Evolutionary conservation across 148 eudicot genomes (phyloP).

Genomic region (Bassia scoparia): DNA sequence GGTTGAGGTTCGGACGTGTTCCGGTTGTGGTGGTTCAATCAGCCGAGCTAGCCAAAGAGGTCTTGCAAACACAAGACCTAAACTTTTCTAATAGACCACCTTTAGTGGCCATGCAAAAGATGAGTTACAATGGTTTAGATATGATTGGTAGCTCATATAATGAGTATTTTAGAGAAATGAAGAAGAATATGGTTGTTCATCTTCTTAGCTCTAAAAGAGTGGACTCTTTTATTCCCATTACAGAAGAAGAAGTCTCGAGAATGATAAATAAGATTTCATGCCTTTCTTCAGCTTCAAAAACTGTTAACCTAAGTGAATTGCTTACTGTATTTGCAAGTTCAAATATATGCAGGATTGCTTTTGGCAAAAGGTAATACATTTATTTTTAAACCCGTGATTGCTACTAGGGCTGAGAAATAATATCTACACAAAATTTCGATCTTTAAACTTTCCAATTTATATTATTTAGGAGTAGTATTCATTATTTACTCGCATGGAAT

Average conservation of each 20-base stretch:
- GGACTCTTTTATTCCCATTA: conserved; percentile 10
- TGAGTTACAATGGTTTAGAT: conserved; percentile 20
- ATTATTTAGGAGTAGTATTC: too few relatives aligned
- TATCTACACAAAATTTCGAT: too few relatives aligned
- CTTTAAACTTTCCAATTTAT: too few relatives aligned
- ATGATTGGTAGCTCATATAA: conserved; percentile 6
- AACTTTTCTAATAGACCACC: conserved; percentile 21
- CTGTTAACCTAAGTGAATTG: conserved; percentile 21
- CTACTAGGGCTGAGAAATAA: background rate
- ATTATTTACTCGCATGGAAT: too few relatives aligned
- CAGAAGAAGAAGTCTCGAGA: conserved; percentile 23
- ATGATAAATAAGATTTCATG: conserved; percentile 12
- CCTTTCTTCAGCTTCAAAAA: conserved; percentile 2
- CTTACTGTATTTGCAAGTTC: conserved; percentile 3
- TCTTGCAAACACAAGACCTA: conserved; percentile 19
- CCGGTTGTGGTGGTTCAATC: conserved; percentile 18
- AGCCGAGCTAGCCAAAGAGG: conserved; percentile 16
- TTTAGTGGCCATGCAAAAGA: background rate
- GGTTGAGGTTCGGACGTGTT: conserved; percentile 13
- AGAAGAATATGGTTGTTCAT: conserved; percentile 21
- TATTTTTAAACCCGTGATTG: background rate
- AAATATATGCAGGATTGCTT: conserved; percentile 25
- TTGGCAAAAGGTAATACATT: conserved; percentile 24
- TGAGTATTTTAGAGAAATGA: conserved; percentile 21
- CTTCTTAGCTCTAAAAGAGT: conserved; percentile 24